A percentile compares a stretch with the other conserved stretches of the same genome.
Conservation (phyloP, 768 basidiomycete species). For the Steccherinum ochraceum region DNA sequence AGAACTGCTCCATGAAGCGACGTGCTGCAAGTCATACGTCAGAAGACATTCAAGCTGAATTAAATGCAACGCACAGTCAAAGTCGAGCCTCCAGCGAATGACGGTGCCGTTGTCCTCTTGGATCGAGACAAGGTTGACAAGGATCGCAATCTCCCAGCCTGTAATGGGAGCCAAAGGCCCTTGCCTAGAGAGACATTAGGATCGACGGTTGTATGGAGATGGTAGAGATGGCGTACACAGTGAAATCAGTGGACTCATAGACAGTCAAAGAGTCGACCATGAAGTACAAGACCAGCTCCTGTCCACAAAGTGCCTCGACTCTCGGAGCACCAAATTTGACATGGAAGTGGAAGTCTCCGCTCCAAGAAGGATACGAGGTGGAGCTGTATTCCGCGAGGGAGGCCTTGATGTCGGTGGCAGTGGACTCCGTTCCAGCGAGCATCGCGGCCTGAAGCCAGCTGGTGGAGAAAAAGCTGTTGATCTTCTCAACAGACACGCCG, state of each 20-base stretch:
- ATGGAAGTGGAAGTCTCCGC: conserved; percentile 13
- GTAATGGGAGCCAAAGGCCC: not conserved
- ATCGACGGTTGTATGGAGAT: not conserved
- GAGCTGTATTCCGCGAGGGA: conserved; percentile 13
- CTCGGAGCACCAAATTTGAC: conserved; percentile 18
- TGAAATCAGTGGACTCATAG: conserved; percentile 5
- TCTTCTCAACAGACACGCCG: conserved; percentile 9
- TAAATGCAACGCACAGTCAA: conserved; percentile 10
- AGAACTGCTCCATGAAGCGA: conserved; percentile 3
- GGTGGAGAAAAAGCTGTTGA: conserved; percentile 12
- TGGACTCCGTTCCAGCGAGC: not conserved
- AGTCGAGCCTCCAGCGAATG: conserved; percentile 12
- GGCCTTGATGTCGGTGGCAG: conserved; percentile 2
- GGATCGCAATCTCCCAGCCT: conserved; percentile 20
- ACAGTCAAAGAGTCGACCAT: conserved; percentile 12
- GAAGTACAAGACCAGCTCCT: conserved; percentile 20
- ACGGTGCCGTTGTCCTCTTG: conserved; percentile 11
- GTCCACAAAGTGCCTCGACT: conserved; percentile 16
- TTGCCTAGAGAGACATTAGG: not conserved
- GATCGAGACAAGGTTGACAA: conserved; percentile 14
- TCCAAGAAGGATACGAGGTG: conserved; percentile 5
- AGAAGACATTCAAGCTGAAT: not conserved
- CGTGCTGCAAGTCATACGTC: conserved; percentile 2
- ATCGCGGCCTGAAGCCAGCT: conserved; percentile 13
- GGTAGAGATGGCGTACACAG: not conserved